phyloP scores from a whole-genome alignment of 345 rosid species.

The Reutealis trisperma region DNA sequence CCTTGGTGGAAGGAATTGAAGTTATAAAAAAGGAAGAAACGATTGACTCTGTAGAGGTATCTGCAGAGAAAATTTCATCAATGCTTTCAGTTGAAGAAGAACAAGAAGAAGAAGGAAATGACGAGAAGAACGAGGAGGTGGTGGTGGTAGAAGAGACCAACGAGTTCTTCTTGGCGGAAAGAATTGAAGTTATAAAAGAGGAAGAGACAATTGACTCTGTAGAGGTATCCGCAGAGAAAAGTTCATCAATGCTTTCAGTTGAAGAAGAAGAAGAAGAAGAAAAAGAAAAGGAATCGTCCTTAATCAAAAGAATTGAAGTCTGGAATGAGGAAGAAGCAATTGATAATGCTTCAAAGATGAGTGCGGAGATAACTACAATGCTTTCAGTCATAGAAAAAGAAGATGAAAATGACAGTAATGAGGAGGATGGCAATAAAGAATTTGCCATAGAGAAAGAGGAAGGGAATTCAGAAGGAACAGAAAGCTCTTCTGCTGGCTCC shows the following conservation, averaged over 20 bases:
- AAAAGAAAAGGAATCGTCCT: background rate
- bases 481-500: slow-evolving; percentile 38
- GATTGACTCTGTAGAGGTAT: background rate
- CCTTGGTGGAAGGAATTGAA: background rate
- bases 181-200: background rate
- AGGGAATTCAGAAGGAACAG: slow-evolving; percentile 35
- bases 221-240: background rate
- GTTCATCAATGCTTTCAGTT: slow-evolving; percentile 12
- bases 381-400: slow-evolving; percentile 6
- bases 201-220: background rate
- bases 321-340: background rate
- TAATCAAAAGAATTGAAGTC: background rate
- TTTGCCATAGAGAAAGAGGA: slow-evolving; percentile 11
- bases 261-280: background rate
- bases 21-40: slow-evolving; percentile 1
- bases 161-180: background rate
- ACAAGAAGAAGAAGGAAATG: background rate
- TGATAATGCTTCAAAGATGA: slow-evolving; percentile 3
- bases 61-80: background rate
- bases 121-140: background rate
- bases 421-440: slow-evolving; percentile 6
- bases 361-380: background rate
- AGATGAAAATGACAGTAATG: background rate
- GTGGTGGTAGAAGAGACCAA: background rate
- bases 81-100: slow-evolving; percentile 7